A percentile compares a stretch with the other conserved stretches of the same genome.
phyloP scores from a whole-genome alignment of 2,329 filamentous ascomycete genomes.

The Penicillium italicum region DNA sequence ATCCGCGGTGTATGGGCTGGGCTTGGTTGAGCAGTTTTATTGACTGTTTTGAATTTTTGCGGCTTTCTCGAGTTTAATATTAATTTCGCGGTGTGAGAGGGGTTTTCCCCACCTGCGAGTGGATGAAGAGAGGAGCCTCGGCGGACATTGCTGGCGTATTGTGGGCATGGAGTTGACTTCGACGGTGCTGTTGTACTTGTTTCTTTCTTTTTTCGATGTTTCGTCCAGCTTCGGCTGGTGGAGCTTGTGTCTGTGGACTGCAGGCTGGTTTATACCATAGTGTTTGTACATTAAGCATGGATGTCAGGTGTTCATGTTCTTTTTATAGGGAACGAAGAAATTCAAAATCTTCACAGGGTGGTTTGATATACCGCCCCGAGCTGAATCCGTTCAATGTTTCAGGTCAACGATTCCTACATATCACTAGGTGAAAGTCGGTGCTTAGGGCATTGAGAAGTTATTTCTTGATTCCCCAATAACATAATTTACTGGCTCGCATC shows the following conservation, averaged over 20 bases:
- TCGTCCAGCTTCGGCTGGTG: neutral
- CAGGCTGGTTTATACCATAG: constrained; percentile 16
- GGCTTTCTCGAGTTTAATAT: constrained; percentile 7
- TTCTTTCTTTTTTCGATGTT: neutral
- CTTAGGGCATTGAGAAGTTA: neutral
- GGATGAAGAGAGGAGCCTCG: neutral
- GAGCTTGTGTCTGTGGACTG: neutral
- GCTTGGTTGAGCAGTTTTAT: constrained; percentile 46
- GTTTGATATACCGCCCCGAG: neutral
- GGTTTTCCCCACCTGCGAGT: neutral
- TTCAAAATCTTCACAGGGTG: neutral
- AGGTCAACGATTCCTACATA: neutral
- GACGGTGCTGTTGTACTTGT: neutral
- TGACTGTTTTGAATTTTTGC: neutral
- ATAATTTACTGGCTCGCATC: neutral
- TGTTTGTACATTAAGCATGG: constrained; percentile 25
- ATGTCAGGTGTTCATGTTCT: constrained; percentile 14
- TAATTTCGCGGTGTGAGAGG: neutral
- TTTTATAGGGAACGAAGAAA: constrained; percentile 9
- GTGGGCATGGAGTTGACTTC: constrained; percentile 9
- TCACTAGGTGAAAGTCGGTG: neutral
- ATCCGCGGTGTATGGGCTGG: constrained; percentile 77
- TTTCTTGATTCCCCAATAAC: constrained; percentile 1
- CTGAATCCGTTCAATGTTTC: neutral
- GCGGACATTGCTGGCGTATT: constrained; percentile 9